Conservation (phyloP, 495 filamentous ascomycete genomes). For the Penicillium verhagenii region DNA sequence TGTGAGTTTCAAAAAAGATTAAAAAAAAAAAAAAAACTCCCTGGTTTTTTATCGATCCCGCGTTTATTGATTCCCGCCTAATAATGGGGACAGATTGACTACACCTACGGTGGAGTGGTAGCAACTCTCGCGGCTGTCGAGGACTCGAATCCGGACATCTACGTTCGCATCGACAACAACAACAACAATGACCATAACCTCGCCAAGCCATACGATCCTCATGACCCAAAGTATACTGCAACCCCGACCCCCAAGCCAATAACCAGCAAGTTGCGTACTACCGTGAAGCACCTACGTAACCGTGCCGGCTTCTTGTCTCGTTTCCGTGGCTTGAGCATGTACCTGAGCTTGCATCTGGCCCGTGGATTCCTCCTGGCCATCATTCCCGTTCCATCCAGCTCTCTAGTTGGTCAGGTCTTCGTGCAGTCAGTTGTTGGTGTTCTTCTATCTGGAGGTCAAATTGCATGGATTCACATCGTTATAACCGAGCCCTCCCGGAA, state of each 20-base stretch:
- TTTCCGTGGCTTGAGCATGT: conserved; percentile 57
- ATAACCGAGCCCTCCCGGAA: conserved; percentile 55
- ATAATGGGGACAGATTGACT: conserved; percentile 36
- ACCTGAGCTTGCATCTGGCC: conserved; percentile 31
- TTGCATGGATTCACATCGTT: conserved; percentile 61
- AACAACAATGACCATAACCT: conserved; percentile 24
- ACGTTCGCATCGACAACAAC: conserved; percentile 41
- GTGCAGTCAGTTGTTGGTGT: conserved; percentile 38
- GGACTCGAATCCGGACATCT: conserved; percentile 57
- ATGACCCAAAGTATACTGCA: conserved; percentile 30
- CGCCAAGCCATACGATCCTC: conserved; percentile 33
- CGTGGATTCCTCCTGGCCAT: conserved; percentile 23
- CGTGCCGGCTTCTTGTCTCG: conserved; percentile 53
- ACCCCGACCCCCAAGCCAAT: conserved; percentile 44
- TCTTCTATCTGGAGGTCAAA: conserved; percentile 48
- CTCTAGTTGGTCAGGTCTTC: conserved; percentile 38
- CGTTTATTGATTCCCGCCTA: too few species aligned
- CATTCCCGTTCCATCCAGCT: conserved; percentile 23
- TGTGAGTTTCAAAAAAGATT: conserved; percentile 7
- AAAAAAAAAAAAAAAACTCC: background rate
- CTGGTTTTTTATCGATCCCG: too few species aligned
- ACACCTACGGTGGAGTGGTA: conserved; percentile 59
- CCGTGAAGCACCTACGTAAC: conserved; percentile 56
- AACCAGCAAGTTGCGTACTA: conserved; percentile 56
- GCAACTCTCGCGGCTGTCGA: conserved; percentile 62